Base-by-base conservation (phyloP, 495 filamentous ascomycete genomes). In the Hapsidospora chrysogenum region DNA sequence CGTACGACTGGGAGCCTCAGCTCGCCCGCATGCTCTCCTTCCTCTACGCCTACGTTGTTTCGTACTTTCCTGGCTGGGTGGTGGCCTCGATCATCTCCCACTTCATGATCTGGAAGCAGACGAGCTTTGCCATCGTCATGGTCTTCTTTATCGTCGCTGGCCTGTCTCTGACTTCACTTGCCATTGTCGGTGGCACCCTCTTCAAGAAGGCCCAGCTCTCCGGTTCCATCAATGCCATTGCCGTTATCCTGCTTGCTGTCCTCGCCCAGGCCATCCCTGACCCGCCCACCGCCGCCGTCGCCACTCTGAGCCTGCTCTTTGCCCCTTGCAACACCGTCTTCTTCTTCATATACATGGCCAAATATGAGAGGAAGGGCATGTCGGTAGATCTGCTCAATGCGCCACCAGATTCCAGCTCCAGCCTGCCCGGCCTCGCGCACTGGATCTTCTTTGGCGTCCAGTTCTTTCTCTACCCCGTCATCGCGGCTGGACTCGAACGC, bases 301-400 rank as follows among this genome's bases (percentile, higher is more conserved):
- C 58, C 7, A 51, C 75, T 9, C 55, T 79, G 7, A 54, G 64
- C 31, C 44, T 80, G 3, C 50, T 82, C 4, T 82, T 79, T 44
- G 63, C 74, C 9, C 70, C 74, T n/a, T 74, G 70, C 58, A 79
- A 69, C 36, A 77, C 71, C 44, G 63, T 76, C 8, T 76, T 70
- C 47, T 71, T 74, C 51, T 61, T 67, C 4, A 63, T 72, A 6
- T 50, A 59, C 21, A 58, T 77, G 45, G 72, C 72, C 21, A 60
- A 72, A 9, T 74, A 58, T 40, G 73, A 80, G 41, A 49, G 55
- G 26, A 48, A 64, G 19, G 44, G 60, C n/a, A 31, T 59, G 15
- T 47, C 60, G 1, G 60, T 63, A 3, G 66, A 71, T 34, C 48
- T 79, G 9, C 38, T 60, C 1, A 48, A 65, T 29, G 41, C 54